Percentiles rank a stretch among this genome's conserved stretches.
These are phyloP conservation scores for Aegilops umbellulata DNA, from an alignment of 176 grass and related monocot species.

Conservation along the genomic window DNA sequence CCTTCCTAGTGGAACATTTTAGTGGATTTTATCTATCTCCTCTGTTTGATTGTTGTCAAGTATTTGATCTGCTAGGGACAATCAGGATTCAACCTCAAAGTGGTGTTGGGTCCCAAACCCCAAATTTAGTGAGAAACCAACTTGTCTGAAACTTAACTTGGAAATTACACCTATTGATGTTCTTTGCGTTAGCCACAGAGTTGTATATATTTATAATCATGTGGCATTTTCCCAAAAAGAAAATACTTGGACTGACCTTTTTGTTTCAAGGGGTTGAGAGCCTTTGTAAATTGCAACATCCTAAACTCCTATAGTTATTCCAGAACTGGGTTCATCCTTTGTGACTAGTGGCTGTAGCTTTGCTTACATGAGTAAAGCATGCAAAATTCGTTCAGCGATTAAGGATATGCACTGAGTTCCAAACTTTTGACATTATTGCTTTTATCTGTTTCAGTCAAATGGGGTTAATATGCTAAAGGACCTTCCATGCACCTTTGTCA, in stretches of 20 bases:
- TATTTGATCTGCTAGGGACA: no score
- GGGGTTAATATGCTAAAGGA: background rate
- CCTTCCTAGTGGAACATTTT: background rate
- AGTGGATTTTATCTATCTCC: background rate
- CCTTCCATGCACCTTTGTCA: slow-evolving; percentile 29
- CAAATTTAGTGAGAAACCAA: background rate
- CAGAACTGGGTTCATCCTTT: background rate
- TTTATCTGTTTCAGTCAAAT: background rate
- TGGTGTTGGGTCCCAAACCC: background rate
- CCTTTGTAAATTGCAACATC: background rate
- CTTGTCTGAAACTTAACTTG: no score
- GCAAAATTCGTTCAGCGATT: background rate
- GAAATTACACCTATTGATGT: no score
- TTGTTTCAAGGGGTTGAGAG: background rate
- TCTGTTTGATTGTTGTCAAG: background rate
- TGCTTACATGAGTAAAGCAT: background rate
- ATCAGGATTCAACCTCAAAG: background rate
- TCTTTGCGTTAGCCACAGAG: no score
- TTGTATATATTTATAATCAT: background rate
- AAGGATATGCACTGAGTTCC: background rate
- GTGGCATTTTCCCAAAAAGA: no score
- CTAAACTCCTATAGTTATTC: background rate
- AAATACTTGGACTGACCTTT: no score
- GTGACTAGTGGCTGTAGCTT: background rate
- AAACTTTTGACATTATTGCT: background rate